Percentiles rank a stretch among this genome's conserved stretches.
phyloP scores from a whole-genome alignment of 345 rosid species.

The Salix suchowensis region DNA sequence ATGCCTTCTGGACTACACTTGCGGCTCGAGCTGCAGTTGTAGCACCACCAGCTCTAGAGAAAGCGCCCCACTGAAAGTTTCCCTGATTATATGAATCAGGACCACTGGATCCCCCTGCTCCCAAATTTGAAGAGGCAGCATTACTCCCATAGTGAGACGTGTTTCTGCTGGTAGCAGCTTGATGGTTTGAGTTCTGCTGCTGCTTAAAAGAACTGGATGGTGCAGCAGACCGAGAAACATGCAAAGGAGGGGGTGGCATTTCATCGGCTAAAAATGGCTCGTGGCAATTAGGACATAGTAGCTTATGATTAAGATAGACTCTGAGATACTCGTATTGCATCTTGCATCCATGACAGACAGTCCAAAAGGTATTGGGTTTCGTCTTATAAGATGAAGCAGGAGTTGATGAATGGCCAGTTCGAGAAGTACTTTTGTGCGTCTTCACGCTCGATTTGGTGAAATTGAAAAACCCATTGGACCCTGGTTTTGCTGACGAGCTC shows the following conservation, averaged over 20 bases:
- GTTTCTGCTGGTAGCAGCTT: constrained; percentile 30
- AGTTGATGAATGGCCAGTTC: constrained; percentile 14
- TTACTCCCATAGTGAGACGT: constrained; percentile 23
- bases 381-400: constrained; percentile 21
- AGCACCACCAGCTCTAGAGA: constrained; percentile 41
- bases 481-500: constrained; percentile 26
- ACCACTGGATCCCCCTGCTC: constrained; percentile 19
- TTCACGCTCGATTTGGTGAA: constrained; percentile 29
- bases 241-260: constrained; percentile 31
- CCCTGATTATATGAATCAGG: constrained; percentile 32
- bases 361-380: constrained; percentile 39
- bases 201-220: constrained; percentile 42
- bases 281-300: constrained; percentile 40
- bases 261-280: constrained; percentile 40
- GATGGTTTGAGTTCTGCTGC: constrained; percentile 36
- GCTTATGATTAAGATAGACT: constrained; percentile 37
- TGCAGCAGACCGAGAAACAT: constrained; percentile 23
- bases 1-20: constrained; percentile 50
- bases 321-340: constrained; percentile 47
- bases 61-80: constrained; percentile 48
- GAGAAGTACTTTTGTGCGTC: constrained; percentile 17
- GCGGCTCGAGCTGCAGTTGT: constrained; percentile 53
- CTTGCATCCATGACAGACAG: constrained; percentile 41
- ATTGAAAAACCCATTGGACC: constrained; percentile 37
- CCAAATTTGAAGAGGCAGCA: constrained; percentile 17